Evolutionary conservation across 2,329 filamentous ascomycete genomes (phyloP), one percentile per base, ranked within the genome.

Genomic region (Talaromyces verruculosus): DNA sequence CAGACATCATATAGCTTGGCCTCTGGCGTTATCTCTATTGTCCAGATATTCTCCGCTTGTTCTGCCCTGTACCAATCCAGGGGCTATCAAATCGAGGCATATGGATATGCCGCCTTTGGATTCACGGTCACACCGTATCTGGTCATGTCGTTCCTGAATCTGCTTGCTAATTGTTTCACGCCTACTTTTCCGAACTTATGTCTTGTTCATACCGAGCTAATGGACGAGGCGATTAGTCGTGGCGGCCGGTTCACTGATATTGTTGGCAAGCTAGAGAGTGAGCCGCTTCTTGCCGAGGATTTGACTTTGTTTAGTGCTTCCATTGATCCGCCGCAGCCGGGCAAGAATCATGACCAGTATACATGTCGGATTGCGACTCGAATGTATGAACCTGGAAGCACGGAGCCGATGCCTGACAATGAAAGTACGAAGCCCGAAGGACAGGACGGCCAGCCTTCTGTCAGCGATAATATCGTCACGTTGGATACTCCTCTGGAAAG

Each of bases 101-200:
- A 72, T 57, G 76, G 77, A 7, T 78, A 75, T 47, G 75, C 75
- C 0, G 73, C 77, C 0, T 79, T 77, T 61, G 72, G 74, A 4
- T 69, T 79, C 7, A 79, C 77, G 0, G 75, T 78, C 1, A 67
- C 74, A 0, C 77, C 76, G 0, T 79, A 78, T 59, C 66, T 73
- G 4, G 47, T 77, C 39, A 79, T 80, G 78, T 77, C 73, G 0
- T 67, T 76, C 3, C 45, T 78, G n/a, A 79, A 80, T 66, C 62
- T 78, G 3, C 6, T 75, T 4, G 73, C 65, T 39, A 66, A 64
- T 47, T 33, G 71, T 35, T 60, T 69, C 8, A 68, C 58, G 1
- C 74, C 75, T 1, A 69, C 74, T 17, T 78, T 76, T 65, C 57
- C 74, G 8, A 67, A 66, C 0, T 25, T 76, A 5, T 77, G 74